A percentile compares a stretch with the other conserved stretches of the same genome.
Conservation (phyloP, 2,329 filamentous ascomycete species). For the Metarhizium rileyi region DNA sequence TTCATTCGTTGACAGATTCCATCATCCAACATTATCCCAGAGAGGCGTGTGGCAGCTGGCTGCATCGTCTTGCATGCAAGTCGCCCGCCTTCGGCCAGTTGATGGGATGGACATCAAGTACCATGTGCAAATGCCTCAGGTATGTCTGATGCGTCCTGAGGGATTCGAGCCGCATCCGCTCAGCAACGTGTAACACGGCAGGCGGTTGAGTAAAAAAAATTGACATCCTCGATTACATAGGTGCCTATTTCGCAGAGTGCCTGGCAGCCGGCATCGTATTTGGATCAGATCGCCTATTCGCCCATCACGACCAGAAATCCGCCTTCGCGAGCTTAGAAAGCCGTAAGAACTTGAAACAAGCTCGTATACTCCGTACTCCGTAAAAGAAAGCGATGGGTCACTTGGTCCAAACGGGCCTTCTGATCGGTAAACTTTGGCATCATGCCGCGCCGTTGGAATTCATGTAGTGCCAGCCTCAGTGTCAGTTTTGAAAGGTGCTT, state of each 20-base stretch:
- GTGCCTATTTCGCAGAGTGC: not conserved
- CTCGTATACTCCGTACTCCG: too few species aligned
- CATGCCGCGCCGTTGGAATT: too few species aligned
- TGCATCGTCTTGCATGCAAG: not conserved
- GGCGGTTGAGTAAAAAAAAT: not conserved
- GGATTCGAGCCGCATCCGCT: not conserved
- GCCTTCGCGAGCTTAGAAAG: too few species aligned
- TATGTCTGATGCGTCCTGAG: not conserved
- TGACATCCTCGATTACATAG: not conserved
- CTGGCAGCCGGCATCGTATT: not conserved
- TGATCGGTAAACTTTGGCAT: too few species aligned
- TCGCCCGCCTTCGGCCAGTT: not conserved
- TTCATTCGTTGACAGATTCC: slow-evolving; percentile 12
- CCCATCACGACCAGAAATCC: too few species aligned
- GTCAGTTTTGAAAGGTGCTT: too few species aligned
- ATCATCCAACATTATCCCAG: not conserved
- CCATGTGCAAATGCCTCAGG: not conserved
- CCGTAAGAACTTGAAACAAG: too few species aligned
- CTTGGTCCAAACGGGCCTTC: too few species aligned
- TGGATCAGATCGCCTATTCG: too few species aligned
- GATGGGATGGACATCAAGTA: not conserved
- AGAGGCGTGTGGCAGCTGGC: not conserved
- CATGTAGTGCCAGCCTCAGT: too few species aligned
- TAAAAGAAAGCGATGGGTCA: too few species aligned
- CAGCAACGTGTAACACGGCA: not conserved